These are phyloP conservation scores for Paralagenidium karlingii DNA, from an alignment of 352 stramenopile species.

Conservation along the genomic window DNA sequence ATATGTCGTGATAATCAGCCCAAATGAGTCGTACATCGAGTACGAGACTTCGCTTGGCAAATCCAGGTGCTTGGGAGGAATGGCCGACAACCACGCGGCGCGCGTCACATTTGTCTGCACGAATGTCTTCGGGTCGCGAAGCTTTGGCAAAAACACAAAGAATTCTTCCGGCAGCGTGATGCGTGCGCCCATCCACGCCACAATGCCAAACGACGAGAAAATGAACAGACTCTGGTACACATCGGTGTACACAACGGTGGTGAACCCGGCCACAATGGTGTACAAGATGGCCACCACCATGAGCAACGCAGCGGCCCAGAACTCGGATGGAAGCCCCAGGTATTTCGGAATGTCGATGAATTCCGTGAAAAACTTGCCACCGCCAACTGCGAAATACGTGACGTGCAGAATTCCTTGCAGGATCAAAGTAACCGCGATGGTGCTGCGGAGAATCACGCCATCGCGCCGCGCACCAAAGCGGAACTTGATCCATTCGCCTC, in stretches of 20 bases:
- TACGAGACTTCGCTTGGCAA: slow-evolving; percentile 35
- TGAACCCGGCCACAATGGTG: slow-evolving; percentile 56
- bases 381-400: slow-evolving; percentile 69
- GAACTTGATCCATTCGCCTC: slow-evolving; percentile 79
- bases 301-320: slow-evolving; percentile 50
- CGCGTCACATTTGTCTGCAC: slow-evolving; percentile 35
- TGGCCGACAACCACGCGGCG: slow-evolving; percentile 27
- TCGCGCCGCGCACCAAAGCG: slow-evolving; percentile 42
- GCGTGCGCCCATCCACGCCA: slow-evolving; percentile 41
- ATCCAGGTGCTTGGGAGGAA: slow-evolving; percentile 17
- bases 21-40: slow-evolving; percentile 68
- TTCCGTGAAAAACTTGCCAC: slow-evolving; percentile 68
- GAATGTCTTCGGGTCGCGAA: slow-evolving; percentile 18
- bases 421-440: slow-evolving; percentile 56
- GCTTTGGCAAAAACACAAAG: slow-evolving; percentile 35
- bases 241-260: slow-evolving; percentile 70
- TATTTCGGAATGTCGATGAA: slow-evolving; percentile 54
- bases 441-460: slow-evolving; percentile 45
- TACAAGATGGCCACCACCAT: slow-evolving; percentile 61
- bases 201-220: slow-evolving; percentile 58
- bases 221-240: slow-evolving; percentile 78
- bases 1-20: slow-evolving; percentile 39
- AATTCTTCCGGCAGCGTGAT: slow-evolving; percentile 37
- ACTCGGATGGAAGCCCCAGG: slow-evolving; percentile 39
- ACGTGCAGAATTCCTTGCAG: slow-evolving; percentile 43